Base-by-base conservation (phyloP, 768 basidiomycete species). In the Paxillus involutus region DNA sequence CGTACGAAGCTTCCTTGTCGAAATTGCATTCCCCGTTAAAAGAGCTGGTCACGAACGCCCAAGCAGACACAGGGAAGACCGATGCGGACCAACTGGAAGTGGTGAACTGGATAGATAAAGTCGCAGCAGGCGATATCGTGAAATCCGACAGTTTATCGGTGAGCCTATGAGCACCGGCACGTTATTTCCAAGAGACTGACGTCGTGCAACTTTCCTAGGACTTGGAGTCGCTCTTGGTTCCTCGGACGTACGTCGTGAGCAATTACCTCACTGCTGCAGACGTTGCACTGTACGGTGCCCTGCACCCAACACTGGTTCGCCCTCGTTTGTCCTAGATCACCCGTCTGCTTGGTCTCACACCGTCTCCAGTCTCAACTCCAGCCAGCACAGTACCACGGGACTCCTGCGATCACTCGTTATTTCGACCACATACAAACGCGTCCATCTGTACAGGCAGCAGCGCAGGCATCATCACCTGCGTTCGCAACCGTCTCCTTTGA, bases 351-450 rank as follows among this genome's bases (percentile, higher is more conserved):
- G 13, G 21, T 55, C 55, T 64, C 33, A 70, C 49, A 17, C 33
- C 4, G 4, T 10, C 16, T 55, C 33, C 68, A 96, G 88, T 82
- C 88, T 9, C 83, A 86, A 64, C 75, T 89, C 16, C 80, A 84
- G 62, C 77, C 89, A 5, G 60, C 79, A n/a, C 82, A 89, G 66
- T 88, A 91, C 75, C 87, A 91, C 67, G 73, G 85, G 16, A 81
- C 85, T 51, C 94, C 96, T 6, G 80, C 91, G 19, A 70, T 98
- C 37, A 90, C 90, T 40, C 90, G 97, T 43, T 98, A 96, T 78
- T 96, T 98, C 67, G 89, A 95, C 72, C 93, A 98, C 72, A 81
- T 99, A 54, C 96, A 98, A 74, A 79, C 83, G 44, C 77, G 77
- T 19, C 77, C 86, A 6, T 69, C 80, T 14, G 84, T 97, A 39